Evolutionary conservation across 371 early-diverging fungal genomes (phyloP), one percentile per base, ranked within the genome.

Genomic region (Mortierella sp.): DNA sequence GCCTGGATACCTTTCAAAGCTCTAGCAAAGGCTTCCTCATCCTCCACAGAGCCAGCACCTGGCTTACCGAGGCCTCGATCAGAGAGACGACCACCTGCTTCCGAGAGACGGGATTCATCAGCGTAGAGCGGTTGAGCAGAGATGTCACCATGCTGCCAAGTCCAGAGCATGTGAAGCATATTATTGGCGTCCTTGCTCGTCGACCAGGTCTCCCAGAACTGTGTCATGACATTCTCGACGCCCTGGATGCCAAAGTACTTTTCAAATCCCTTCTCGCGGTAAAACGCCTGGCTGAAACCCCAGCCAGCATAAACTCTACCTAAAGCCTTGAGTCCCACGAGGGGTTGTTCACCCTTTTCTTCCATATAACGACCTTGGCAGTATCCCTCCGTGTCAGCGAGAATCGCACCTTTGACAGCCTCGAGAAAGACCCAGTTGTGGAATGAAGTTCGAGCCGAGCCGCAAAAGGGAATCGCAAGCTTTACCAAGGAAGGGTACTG

Each of bases 81-180:
- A 1, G 69, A 51, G 11, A 70, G 64, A 62, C 70, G 70, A 16
- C 64, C 62, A 18, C 22, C 60, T 12, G 35, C 14, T 0, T 70
- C 64, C 6, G 55, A 22, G 47, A 70, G 64, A n/a, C 70, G 35
- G 16, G 73, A 73, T 9, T 73, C 40, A 6, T 54, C 67, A 16
- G 73, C 73, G 28, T 73, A 73, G 24, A 62, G 67, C 3, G 73
- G 57, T 26, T 73, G 73, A 39, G 73, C 73, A 32, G 62, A 66
- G 26, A 67, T 73, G 37, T 73, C 73, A 1, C 45, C 47, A 18
- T 73, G 55, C 32, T 73, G 73, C 73, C 73, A 73, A 28, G 67
- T 67, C 73, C 73, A 73, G 55, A 73, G 67, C 73, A 73, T 66
- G 37, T 73, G 73, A 20, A 73, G 54, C 73, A 73, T 66, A 40